phyloP scores from a whole-genome alignment of 257 asterid genomes.

The Primulina huaijiensis region DNA sequence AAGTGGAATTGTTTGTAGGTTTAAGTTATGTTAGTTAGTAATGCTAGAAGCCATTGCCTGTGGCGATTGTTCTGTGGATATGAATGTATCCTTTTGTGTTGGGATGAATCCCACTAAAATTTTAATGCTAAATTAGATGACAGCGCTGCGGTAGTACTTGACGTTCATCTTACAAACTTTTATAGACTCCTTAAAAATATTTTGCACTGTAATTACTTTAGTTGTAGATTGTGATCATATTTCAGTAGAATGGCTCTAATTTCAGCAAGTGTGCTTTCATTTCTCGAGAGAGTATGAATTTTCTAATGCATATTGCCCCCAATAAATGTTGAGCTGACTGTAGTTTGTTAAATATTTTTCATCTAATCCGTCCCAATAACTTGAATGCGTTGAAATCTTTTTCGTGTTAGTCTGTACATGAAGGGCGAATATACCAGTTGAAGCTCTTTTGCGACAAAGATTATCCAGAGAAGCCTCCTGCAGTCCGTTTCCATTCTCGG shows the following conservation, averaged over 20 bases:
- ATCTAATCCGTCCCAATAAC: not conserved
- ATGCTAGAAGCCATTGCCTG: not conserved
- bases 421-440: conserved; percentile 36
- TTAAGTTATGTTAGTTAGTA: not conserved
- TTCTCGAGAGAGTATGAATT: not conserved
- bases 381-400: not conserved
- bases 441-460: not conserved
- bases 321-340: not conserved
- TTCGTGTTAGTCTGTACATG: not conserved
- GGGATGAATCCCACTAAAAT: not conserved
- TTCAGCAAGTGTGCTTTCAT: not conserved
- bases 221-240: conserved; percentile 5
- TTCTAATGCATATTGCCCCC: not conserved
- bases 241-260: not conserved
- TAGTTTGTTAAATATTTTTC: not conserved
- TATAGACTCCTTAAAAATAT: not conserved
- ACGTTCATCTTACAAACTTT: not conserved
- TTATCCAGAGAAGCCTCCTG: conserved; percentile 26
- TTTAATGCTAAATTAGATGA: not conserved
- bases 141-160: not conserved
- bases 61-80: not conserved
- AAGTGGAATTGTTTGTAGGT: not conserved
- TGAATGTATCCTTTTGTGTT: not conserved
- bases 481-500: conserved; percentile 81
- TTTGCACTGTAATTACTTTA: not conserved